phyloP scores from a whole-genome alignment of 495 filamentous ascomycete genomes.

The Amorphotheca resinae region DNA sequence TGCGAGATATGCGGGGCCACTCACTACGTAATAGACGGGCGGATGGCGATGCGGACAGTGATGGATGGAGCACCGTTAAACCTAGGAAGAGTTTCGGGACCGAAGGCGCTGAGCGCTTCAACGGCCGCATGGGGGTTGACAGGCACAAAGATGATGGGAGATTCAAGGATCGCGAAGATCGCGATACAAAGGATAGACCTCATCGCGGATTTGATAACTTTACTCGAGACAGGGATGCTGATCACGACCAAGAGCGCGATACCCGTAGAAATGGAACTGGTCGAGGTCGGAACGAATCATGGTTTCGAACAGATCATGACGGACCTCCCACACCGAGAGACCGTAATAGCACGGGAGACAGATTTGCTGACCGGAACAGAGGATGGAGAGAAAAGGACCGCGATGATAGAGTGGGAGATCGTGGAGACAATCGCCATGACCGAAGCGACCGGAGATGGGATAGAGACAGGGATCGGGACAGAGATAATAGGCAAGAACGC shows the following conservation, averaged over 20 bases:
- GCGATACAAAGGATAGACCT: slow-evolving; percentile 33
- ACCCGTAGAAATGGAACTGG: slow-evolving; percentile 28
- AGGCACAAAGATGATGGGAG: slow-evolving; percentile 25
- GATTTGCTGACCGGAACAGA: slow-evolving; percentile 16
- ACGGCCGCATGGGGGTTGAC: slow-evolving; percentile 38
- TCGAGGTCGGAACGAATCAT: slow-evolving; percentile 39
- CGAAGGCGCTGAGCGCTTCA: slow-evolving; percentile 50
- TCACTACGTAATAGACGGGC: slow-evolving; percentile 33
- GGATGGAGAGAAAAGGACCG: slow-evolving; percentile 23
- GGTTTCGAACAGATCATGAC: slow-evolving; percentile 39
- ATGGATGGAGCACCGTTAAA: slow-evolving; percentile 48
- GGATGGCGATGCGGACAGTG: slow-evolving; percentile 41
- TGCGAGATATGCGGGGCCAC: slow-evolving; percentile 34
- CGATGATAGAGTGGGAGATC: slow-evolving; percentile 21
- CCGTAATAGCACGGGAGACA: slow-evolving; percentile 22
- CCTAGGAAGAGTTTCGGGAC: slow-evolving; percentile 52
- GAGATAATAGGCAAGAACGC: slow-evolving; percentile 48
- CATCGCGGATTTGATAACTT: slow-evolving; percentile 35
- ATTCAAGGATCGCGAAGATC: slow-evolving; percentile 33
- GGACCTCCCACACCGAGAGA: slow-evolving; percentile 15
- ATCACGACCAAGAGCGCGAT: slow-evolving; percentile 24
- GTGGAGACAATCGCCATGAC: slow-evolving; percentile 38
- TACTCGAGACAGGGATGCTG: slow-evolving; percentile 34
- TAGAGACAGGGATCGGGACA: slow-evolving; percentile 49
- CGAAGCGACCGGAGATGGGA: slow-evolving; percentile 29